Conservation (phyloP, 192 early-diverging fungal species). For the Backusella circina region DNA sequence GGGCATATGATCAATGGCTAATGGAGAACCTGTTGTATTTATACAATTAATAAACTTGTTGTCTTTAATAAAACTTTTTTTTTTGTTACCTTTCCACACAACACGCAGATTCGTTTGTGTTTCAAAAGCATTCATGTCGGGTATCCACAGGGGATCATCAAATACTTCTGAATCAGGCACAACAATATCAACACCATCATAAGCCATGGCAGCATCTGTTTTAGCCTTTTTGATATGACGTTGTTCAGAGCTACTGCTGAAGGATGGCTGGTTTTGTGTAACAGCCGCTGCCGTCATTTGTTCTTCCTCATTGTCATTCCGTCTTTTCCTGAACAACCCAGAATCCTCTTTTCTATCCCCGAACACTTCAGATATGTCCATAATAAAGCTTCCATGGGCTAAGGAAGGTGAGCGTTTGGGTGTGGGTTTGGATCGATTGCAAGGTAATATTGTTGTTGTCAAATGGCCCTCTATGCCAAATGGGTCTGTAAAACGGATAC, state of each 20-base stretch:
- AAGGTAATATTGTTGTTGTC: background rate
- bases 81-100: constrained; percentile 33
- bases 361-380: constrained; percentile 2
- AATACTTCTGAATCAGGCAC: constrained; percentile 9
- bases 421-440: background rate
- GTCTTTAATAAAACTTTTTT: background rate
- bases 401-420: background rate
- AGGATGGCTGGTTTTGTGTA: constrained; percentile 3
- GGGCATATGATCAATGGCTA: constrained; percentile 36
- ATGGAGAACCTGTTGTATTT: constrained; percentile 33
- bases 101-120: constrained; percentile 4
- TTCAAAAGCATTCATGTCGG: constrained; percentile 13
- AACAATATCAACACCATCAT: constrained; percentile 21
- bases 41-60: background rate
- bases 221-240: constrained; percentile 8
- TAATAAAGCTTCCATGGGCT: background rate
- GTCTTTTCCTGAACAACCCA: constrained; percentile 14
- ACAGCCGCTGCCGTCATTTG: background rate
- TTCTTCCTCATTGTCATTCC: background rate
- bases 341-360: background rate
- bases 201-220: constrained; percentile 8
- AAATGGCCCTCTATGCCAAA: background rate
- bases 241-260: background rate
- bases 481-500: background rate
- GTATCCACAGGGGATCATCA: constrained; percentile 14